Conservation (phyloP, 441 rosid genomes). For the Populus hybrid region DNA sequence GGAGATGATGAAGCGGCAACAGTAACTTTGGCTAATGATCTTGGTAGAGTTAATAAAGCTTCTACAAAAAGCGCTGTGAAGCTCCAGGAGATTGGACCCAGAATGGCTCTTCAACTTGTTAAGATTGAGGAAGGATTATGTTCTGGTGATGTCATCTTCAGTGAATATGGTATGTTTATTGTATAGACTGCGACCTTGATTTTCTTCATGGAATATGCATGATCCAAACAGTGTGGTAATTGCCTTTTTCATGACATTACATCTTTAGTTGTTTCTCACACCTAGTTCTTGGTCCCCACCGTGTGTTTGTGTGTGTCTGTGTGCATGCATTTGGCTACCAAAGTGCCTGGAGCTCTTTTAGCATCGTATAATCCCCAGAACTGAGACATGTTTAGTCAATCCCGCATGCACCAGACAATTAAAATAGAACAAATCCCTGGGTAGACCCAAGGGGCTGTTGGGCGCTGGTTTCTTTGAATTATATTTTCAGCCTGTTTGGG, state of each 20-base stretch:
- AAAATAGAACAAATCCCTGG: too few species aligned
- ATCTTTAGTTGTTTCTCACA: not conserved
- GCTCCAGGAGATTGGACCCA: constrained; percentile 92
- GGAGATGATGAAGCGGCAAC: constrained; percentile 90
- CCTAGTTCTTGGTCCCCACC: not conserved
- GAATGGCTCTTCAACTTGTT: constrained; percentile 83
- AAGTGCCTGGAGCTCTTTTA: not conserved
- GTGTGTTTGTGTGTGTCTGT: too few species aligned
- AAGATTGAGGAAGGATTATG: constrained; percentile 89
- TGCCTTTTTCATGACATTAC: not conserved
- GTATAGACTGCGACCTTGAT: not conserved
- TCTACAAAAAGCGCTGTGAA: constrained; percentile 72
- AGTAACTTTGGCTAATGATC: constrained; percentile 66
- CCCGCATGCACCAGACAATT: not conserved
- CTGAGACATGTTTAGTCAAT: not conserved
- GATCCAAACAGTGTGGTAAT: not conserved
- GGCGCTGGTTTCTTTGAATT: not conserved
- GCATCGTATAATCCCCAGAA: not conserved
- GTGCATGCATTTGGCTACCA: not conserved
- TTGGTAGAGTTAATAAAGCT: constrained; percentile 62
- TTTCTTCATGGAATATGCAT: not conserved
- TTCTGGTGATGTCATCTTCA: constrained; percentile 67
- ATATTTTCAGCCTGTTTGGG: not conserved
- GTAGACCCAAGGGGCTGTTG: not conserved
- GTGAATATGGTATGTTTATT: constrained; percentile 52